Base-by-base conservation (phyloP, 208 protist species). In the Crithidia thermophila region DNA sequence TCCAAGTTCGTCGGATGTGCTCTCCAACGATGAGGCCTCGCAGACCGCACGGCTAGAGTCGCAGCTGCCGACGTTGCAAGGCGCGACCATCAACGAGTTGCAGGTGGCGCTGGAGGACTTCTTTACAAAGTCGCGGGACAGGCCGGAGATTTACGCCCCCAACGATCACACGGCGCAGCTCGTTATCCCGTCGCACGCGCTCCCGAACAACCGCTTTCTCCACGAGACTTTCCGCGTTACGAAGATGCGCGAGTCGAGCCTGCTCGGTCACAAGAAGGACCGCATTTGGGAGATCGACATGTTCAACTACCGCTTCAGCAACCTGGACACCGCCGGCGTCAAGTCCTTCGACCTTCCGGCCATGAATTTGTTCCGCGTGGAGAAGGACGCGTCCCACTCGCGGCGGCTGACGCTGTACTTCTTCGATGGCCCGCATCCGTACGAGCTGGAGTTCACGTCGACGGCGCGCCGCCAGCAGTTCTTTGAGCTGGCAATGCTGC, bases 281-380 rank as follows among this genome's bases (percentile, higher is more conserved):
- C 78, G 79, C 47, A 82, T 94, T 40, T 94, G 88, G 85, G 76
- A 80, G 30, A 67, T 91, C 0, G 85, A 94, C 67, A 77, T 90
- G 39, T 79, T 91, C 46, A 14, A 28, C 31, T 68, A 64, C 25
- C 66, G 66, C 34, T 92, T 92, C 66, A 46, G 59, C 69, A 88
- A 85, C 60, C 67, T 82, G 27, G 79, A 88, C 64, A 57, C 82
- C 23, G 28, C 75, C 43, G 84, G 85, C 1, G 72, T 77, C 42
- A 81, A 83, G 36, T 81, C 79, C 1, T 89, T 85, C 46, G 72
- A 84, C 4, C 72, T 83, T 28, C 40, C 64, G 14, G 50, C 77
- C n/a, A 33, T 53, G 27, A 78, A 89, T 45, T 66, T 94, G 11
- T 90, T 87, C 60, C 82, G 81, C 9, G 84, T 94, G 7, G 88